Evolutionary conservation across 768 basidiomycete species (phyloP), one percentile per base, ranked within the genome.

Genomic region (Hericium alpestre): DNA sequence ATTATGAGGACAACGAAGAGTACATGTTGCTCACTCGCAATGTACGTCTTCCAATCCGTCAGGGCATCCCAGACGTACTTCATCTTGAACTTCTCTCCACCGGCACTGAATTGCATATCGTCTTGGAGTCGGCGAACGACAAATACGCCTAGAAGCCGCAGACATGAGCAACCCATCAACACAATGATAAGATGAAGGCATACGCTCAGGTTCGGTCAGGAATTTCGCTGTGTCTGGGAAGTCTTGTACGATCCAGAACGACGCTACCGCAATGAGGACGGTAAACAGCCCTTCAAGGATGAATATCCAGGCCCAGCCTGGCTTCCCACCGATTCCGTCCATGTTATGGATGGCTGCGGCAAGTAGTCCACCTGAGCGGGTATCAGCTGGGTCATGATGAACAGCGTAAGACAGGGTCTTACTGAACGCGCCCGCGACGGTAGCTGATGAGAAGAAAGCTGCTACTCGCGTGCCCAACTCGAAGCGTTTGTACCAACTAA

Each of bases 401-500:
- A 25, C 10, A 25, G 41, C 25, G 32, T 3, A 20, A 43, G 11
- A 22, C 6, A 54, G 25, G 39, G 7, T 65, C 75, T 53, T 54
- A 83, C 85, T 82, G 68, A 87, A 87, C 13, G 84, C 86, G 22
- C 89, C 90, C 4, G 88, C 81, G 27, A 86, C 75, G 0, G 89
- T 90, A 1, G 88, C 87, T 27, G 87, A 85, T 2, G 84, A 82
- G 70, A 90, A 90, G 72, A 93, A 93, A 15, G 84, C 58, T 0
- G 88, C 86, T 22, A 86, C 72, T 38, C 87, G 81, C 37, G 79
- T 74, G 15, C 86, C 87, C 62, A 87, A 76, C 64, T 93, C 90
- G 11, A 80, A 77, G 25, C 86, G 81, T 64, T 81, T 84, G 69
- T 92, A 92, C 87, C 90, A 92, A 63, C 84, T 86, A 32, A 32